A percentile compares a stretch with the other conserved stretches of the same genome.
Conservation (phyloP, 2,329 filamentous ascomycete genomes). For the Diaporthe velutina region DNA sequence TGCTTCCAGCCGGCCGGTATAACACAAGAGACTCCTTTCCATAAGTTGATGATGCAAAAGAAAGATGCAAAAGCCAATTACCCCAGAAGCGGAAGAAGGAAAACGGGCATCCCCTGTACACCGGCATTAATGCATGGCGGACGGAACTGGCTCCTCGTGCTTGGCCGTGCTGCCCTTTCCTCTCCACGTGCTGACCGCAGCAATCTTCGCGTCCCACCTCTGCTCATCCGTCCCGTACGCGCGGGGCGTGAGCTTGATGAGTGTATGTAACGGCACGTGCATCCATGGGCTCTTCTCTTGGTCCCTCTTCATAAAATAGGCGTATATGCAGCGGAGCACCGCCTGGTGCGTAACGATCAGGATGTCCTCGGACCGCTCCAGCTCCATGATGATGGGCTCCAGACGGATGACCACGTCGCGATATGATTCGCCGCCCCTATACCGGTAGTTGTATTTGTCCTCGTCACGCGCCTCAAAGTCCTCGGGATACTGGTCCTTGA, state of each 20-base stretch:
- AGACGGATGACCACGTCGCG: conserved; percentile 97
- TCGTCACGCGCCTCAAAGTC: conserved; percentile 96
- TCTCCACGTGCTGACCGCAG: conserved; percentile 95
- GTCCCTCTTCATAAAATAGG: conserved; percentile 98
- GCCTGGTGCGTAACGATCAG: conserved; percentile 98
- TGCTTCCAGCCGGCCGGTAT: conserved; percentile 22
- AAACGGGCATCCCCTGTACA: conserved; percentile 3
- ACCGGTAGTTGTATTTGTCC: conserved; percentile 99
- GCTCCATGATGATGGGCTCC: conserved; percentile 99
- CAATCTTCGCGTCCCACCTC: conserved; percentile 89
- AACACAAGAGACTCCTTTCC: conserved; percentile 13
- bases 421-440: conserved; percentile 94
- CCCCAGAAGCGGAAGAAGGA: not conserved
- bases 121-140: conserved; percentile 42
- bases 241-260: conserved; percentile 95
- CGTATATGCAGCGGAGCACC: conserved; percentile 95
- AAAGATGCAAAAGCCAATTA: conserved; percentile 19
- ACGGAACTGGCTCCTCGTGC: conserved; percentile 74
- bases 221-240: conserved; percentile 95
- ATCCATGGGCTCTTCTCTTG: conserved; percentile 97
- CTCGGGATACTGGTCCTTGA: conserved; percentile 90
- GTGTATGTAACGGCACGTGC: conserved; percentile 94
- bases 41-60: conserved; percentile 27
- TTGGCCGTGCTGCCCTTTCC: conserved; percentile 94
- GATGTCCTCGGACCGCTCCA: conserved; percentile 96